These are phyloP conservation scores for Botrytis squamosa DNA, from an alignment of 2,329 filamentous ascomycete species.

Conservation along the genomic window DNA sequence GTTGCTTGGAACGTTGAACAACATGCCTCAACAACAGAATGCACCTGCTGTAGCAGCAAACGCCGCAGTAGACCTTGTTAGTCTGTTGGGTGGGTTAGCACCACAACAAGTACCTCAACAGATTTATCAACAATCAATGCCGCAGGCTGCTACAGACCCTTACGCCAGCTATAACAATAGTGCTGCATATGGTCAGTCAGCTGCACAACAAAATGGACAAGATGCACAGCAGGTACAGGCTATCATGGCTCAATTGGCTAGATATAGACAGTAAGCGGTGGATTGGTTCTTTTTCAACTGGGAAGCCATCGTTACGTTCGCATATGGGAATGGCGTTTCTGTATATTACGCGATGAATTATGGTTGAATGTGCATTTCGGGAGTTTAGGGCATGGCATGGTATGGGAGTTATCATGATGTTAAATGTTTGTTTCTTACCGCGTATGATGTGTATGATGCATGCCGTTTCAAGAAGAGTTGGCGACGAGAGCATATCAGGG, in stretches of 20 bases:
- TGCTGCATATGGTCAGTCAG: constrained; percentile 1
- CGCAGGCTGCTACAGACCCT: constrained; percentile 27
- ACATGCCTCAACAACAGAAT: constrained; percentile 31
- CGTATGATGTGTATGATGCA: not conserved
- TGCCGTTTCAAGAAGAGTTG: not conserved
- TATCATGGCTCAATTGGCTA: constrained; percentile 71
- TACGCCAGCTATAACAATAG: constrained; percentile 10
- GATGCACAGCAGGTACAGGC: constrained; percentile 61
- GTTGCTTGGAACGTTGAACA: constrained; percentile 58
- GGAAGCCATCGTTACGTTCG: not conserved
- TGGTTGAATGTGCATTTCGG: not conserved
- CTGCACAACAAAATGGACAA: constrained; percentile 37
- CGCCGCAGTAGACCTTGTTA: constrained; percentile 38
- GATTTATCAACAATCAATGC: constrained; percentile 29
- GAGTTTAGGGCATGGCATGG: not conserved
- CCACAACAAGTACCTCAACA: constrained; percentile 28
- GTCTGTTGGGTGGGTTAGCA: constrained; percentile 37
- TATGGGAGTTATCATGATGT: not conserved
- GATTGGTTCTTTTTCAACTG: not conserved
- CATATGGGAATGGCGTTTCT: not conserved
- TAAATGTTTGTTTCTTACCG: not conserved
- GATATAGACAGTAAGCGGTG: constrained; percentile 53
- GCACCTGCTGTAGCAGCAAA: constrained; percentile 38
- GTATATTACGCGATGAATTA: not conserved
- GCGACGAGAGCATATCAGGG: not conserved